A percentile compares a stretch with the other conserved stretches of the same genome.
Conservation (phyloP, 805 yeast genomes). For the Hanseniaspora clermontiae region DNA sequence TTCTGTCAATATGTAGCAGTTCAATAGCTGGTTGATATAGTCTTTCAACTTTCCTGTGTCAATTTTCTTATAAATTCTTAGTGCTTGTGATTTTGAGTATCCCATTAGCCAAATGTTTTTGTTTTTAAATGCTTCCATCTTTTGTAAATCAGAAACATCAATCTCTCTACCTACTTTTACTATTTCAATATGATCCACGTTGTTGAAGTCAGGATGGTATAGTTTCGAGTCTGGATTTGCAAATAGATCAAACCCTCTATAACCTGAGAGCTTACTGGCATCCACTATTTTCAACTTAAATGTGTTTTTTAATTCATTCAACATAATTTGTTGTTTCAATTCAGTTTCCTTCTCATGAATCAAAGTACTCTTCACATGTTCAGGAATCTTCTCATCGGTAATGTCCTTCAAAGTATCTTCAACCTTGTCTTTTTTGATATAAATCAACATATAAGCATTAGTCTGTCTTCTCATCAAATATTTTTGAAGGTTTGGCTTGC, state of each 20-base stretch:
- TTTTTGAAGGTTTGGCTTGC: conserved; percentile 49
- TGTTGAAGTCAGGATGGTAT: conserved; percentile 38
- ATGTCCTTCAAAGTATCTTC: conserved; percentile 48
- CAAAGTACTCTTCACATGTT: conserved; percentile 53
- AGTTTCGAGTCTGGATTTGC: conserved; percentile 42
- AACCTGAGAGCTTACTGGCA: conserved; percentile 40
- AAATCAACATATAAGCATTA: conserved; percentile 94
- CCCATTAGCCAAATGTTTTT: conserved; percentile 50
- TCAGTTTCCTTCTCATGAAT: conserved; percentile 49
- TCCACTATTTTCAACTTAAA: conserved; percentile 47
- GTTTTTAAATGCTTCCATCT: conserved; percentile 24
- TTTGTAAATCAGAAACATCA: conserved; percentile 33
- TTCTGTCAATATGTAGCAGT: conserved; percentile 16
- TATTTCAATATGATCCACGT: conserved; percentile 35
- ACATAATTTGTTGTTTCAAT: conserved; percentile 41
- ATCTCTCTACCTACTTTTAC: conserved; percentile 43
- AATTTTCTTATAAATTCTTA: conserved; percentile 44
- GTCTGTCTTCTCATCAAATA: conserved; percentile 68
- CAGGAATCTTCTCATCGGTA: conserved; percentile 46
- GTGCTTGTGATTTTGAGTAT: conserved; percentile 57
- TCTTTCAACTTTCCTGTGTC: conserved; percentile 15
- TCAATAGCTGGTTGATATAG: conserved; percentile 12
- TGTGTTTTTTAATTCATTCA: conserved; percentile 60
- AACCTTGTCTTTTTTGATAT: conserved; percentile 53
- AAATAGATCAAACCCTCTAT: conserved; percentile 64